Percentiles rank a stretch among this genome's conserved stretches.
phyloP scores from a whole-genome alignment of 768 basidiomycete genomes.

The Leccinum disarticulatum region DNA sequence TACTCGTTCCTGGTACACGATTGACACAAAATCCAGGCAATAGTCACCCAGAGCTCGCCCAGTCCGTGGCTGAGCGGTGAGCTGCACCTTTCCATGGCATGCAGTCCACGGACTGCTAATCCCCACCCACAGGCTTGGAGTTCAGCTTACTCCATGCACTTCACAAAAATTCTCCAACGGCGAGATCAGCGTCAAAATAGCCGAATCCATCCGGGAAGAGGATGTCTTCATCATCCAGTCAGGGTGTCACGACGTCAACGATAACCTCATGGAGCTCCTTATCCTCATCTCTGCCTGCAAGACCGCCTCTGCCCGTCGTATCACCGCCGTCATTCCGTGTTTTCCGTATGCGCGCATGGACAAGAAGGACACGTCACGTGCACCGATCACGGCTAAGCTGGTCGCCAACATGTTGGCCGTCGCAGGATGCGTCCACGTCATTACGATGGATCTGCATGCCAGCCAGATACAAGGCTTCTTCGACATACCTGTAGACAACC shows the following conservation, averaged over 20 bases:
- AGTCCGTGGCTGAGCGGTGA: conserved; percentile 95
- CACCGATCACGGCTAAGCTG: conserved; percentile 97
- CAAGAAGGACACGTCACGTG: conserved; percentile 95
- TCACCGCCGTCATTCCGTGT: conserved; percentile 97
- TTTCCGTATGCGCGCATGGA: conserved; percentile 97
- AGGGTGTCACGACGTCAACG: conserved; percentile 86
- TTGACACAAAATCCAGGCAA: conserved; percentile 62
- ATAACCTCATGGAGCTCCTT: conserved; percentile 97
- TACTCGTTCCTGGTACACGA: background rate
- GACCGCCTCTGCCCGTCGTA: conserved; percentile 90
- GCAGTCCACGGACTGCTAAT: conserved; percentile 51
- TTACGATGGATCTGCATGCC: conserved; percentile 99
- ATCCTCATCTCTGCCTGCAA: conserved; percentile 98
- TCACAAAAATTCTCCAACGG: conserved; percentile 93
- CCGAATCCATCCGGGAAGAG: conserved; percentile 94
- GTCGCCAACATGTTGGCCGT: conserved; percentile 98
- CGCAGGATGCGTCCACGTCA: conserved; percentile 97
- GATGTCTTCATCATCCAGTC: conserved; percentile 99
- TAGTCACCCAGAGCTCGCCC: conserved; percentile 97
- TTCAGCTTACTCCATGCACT: conserved; percentile 80
- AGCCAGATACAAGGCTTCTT: conserved; percentile 99
- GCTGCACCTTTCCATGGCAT: conserved; percentile 50
- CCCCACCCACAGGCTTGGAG: conserved; percentile 72
- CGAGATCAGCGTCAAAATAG: conserved; percentile 93
- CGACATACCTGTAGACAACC: conserved; percentile 96